Evolutionary conservation across 23 red algal genomes (phyloP), one percentile per base, ranked within the genome.

Genomic region (Pyropia haitanensis): DNA sequence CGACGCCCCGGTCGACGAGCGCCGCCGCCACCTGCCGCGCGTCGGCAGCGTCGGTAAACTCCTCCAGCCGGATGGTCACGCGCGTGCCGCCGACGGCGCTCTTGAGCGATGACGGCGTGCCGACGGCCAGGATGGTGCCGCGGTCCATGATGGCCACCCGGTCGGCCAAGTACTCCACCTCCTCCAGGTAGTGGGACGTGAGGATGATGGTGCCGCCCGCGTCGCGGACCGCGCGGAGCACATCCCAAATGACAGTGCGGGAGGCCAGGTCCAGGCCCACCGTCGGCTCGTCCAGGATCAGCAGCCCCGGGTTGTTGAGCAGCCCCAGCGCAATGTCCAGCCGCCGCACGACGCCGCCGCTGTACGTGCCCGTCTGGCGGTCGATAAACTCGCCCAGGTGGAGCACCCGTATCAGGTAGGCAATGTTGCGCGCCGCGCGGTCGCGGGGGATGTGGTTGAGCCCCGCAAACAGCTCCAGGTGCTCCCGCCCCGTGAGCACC

Each of bases 201-300:
- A 98, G 63, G 8, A 98, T 51, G 3, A 98, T 67, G 14, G 75
- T 84, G 31, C 80, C 80, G 13, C 86, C 94, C 26, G 80, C 53
- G 16, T 68, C 65, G 18, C 79, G 75, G 34, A 64, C 56, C n/a
- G 51, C 32, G 28, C 78, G 60, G 12, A 98, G 53, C 2, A 87
- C 71, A 53, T 87, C 33, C 94, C 85, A 91, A 22, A 98, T 91
- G 20, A 91, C 72, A 20, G 33, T 21, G 16, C 94, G 86, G 20
- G 68, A 76, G 18, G 66, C 76, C 53, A 87, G 54, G 60, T 98
- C 94, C 20, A 98, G 56, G 3, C 85, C 94, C 2, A 83, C 87
- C 24, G 71, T 98, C 16, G 94, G 94, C 25, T 98, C 94, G 60
- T 98, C 94, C 23, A 98, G 79, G 62, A 98, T 74, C 56, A 98